A percentile compares a stretch with the other conserved stretches of the same genome.
Conservation (phyloP, 2,329 filamentous ascomycete species). For the Fusarium sp. region DNA sequence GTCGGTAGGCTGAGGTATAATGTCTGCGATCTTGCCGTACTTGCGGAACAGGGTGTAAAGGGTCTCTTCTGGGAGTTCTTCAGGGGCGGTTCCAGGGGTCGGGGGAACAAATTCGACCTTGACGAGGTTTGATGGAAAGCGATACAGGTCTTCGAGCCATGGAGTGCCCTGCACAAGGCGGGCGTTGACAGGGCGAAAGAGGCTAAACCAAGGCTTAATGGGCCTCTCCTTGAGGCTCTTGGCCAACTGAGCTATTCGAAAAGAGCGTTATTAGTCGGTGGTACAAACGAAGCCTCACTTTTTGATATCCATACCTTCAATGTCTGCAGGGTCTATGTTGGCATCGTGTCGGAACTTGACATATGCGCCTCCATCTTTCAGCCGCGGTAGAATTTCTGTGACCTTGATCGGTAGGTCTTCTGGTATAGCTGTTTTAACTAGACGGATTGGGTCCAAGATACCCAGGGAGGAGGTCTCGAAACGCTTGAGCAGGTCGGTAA, state of each 20-base stretch:
- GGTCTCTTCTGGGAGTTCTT: conserved; percentile 84
- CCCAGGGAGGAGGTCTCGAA: conserved; percentile 62
- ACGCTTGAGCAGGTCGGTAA: conserved; percentile 59
- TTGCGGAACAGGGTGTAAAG: conserved; percentile 86
- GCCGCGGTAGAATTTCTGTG: conserved; percentile 79
- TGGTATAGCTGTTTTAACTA: conserved; percentile 70
- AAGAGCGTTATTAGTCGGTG: not conserved
- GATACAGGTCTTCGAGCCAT: conserved; percentile 92
- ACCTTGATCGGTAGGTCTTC: conserved; percentile 70
- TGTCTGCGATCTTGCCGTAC: conserved; percentile 91
- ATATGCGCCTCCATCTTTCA: conserved; percentile 93
- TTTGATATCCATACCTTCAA: conserved; percentile 51
- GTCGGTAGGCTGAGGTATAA: conserved; percentile 80
- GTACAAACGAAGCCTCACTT: not conserved
- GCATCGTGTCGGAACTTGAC: conserved; percentile 75
- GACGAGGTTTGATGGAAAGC: conserved; percentile 77
- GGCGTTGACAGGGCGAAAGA: conserved; percentile 73
- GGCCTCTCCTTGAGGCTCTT: conserved; percentile 71
- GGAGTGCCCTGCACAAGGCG: conserved; percentile 82
- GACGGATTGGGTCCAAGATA: conserved; percentile 59
- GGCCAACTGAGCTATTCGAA: conserved; percentile 58
- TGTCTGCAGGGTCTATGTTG: conserved; percentile 50
- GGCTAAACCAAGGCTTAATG: conserved; percentile 89
- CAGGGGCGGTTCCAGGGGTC: conserved; percentile 71
- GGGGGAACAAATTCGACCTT: conserved; percentile 85